Base-by-base conservation (phyloP, 2,329 filamentous ascomycete genomes). In the Ceratocystis papillata region DNA sequence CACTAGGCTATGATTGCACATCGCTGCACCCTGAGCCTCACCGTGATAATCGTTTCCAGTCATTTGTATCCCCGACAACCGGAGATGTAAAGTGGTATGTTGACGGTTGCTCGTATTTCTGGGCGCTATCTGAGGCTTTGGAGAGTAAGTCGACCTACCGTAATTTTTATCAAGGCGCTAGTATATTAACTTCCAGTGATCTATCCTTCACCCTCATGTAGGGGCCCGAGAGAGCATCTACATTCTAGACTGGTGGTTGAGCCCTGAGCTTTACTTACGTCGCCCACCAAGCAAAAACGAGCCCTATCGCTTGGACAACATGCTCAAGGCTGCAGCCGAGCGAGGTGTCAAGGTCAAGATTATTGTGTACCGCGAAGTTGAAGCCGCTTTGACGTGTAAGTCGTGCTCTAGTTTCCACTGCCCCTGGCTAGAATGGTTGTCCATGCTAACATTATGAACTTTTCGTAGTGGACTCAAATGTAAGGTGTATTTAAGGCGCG, bases 351-450 rank as follows among this genome's bases (percentile, higher is more conserved):
- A 87, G 71, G 80, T 96, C 71, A 87, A 92, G 71, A 81, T 96
- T 63, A 91, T 96, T 64, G 89, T 96, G 10, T 96, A 96, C 78
- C 96, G 96, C 76, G 92, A 96, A 76, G 89, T 93, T 6, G 84
- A 88, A 2, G 87, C 90, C 72, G 88, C 90, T 48, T 77, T 95
- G 72, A 91, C 88, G 50, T 79, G 87, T 90, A 80, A 81, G 87
- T 84, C 71, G 64, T 41, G 74, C 28, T 75, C 75, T 71, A 74
- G 22, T 25, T 12, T 62, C 22, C 22, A 4, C 22, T 50, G 25
- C 20, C 30, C 30, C 25, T n/a, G 7, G 15, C 53, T n/a, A 8
- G 57, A 62, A 41, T 15, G 22, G 7, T 20, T 20, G 30, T n/a
- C 10, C 3, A 6, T 22, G n/a, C 12, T n/a, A 30, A 12, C 46